Evolutionary conservation across 225 moss, liverwort and hornwort genomes (phyloP), one percentile per base, ranked within the genome.

Genomic region (Pseudoscleropodium purum): DNA sequence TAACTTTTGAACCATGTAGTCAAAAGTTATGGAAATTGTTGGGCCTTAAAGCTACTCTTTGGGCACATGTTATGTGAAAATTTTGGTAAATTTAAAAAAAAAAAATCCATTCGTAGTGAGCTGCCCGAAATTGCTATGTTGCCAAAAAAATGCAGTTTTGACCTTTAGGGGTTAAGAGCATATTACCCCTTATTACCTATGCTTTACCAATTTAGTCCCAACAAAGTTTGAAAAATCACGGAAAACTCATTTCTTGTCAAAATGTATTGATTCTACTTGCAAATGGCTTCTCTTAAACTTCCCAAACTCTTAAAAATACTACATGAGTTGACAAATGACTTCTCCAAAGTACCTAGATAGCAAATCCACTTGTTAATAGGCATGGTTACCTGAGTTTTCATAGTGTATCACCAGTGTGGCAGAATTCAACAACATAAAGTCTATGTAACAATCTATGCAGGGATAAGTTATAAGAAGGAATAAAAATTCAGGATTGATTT

Each of bases 211-310:
- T 72, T 72, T 17, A 4, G 10, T 29, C 1, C 17, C 9, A 45
- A 16, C 2, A 43, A 16, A 17, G 6, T 17, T 73, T 29, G 8
- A 45, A 72, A 73, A 73, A 29, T 73, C 27, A 73, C 3, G 43
- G 0, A 26, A 73, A 73, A 43, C 3, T 72, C 27, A 43, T 29
- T 43, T 43, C 1, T 43, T 16, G 9, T 27, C 0, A 3, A 1
- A 73, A 73, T 45, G 9, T 73, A 9, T 15, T 72, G 5, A 72
- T 41, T 41, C n/a, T 13, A 69, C 24, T n/a, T 69, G 7, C 13
- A 69, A n/a, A n/a, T 69, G 69, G 11, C 19, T 68, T 37, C 20
- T 37, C 4, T 68, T 20, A 21, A 37, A 37, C 6, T 37, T 37
- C 10, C 21, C 24, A 70, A 39, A 13, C 70, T 41, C 1, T 41